These are phyloP conservation scores for Talaromyces atroroseus DNA, from an alignment of 2,329 filamentous ascomycete species.

Conservation along the genomic window DNA sequence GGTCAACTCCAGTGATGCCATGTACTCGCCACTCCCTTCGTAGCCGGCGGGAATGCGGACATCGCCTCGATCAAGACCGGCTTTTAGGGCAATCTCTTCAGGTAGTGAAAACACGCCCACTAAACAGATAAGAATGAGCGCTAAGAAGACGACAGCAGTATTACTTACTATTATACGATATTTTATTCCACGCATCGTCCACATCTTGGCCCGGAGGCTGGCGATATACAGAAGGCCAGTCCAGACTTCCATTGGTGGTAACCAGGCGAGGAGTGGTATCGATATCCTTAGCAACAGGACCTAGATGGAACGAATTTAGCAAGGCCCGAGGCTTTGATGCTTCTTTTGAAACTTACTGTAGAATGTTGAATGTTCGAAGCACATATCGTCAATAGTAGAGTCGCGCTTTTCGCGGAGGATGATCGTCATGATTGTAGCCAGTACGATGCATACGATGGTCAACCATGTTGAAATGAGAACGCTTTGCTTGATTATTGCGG, in stretches of 20 bases:
- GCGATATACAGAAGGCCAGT: constrained; percentile 10
- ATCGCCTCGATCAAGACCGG: constrained; percentile 5
- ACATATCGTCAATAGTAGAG: not conserved
- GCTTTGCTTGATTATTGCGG: not conserved
- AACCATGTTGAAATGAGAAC: not conserved
- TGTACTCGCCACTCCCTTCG: constrained; percentile 13
- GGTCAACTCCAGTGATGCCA: constrained; percentile 13
- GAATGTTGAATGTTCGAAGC: constrained; percentile 1
- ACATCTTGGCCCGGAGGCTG: constrained; percentile 9
- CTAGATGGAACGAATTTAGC: too few relatives aligned
- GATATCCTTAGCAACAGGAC: constrained; percentile 8
- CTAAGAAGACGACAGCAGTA: too few relatives aligned
- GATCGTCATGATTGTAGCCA: not conserved
- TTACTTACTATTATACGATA: constrained; percentile 1
- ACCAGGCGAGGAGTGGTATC: constrained; percentile 1
- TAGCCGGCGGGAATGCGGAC: constrained; percentile 10
- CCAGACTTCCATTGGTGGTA: constrained; percentile 4
- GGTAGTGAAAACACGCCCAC: constrained; percentile 11
- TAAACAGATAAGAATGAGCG: not conserved
- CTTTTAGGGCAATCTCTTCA: constrained; percentile 5
- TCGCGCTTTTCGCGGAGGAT: not conserved
- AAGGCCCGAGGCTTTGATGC: too few relatives aligned
- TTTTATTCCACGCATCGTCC: constrained; percentile 16
- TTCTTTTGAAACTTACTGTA: not conserved
- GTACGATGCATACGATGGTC: not conserved